A percentile compares a stretch with the other conserved stretches of the same genome.
These are phyloP conservation scores for Venturia aucupariae DNA, from an alignment of 2,329 filamentous ascomycete species.

Conservation along the genomic window DNA sequence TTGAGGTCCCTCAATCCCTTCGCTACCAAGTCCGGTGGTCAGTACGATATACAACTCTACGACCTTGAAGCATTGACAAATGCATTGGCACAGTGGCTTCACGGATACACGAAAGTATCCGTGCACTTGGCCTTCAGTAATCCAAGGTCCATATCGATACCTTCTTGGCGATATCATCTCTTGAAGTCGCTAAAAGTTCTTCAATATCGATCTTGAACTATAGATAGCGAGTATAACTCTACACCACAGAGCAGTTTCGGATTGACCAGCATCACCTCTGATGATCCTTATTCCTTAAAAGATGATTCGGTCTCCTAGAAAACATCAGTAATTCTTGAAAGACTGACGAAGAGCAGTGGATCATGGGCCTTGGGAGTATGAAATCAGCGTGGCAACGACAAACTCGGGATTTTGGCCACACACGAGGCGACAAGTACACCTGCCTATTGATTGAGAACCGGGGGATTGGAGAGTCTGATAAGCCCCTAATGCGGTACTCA, in stretches of 20 bases:
- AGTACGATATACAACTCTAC: too few species aligned
- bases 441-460: constrained; percentile 76
- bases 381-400: constrained; percentile 72
- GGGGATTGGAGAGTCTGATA: constrained; percentile 72
- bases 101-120: too few species aligned
- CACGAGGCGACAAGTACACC: constrained; percentile 56
- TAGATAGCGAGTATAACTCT: too few species aligned
- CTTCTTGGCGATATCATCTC: too few species aligned
- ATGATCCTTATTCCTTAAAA: neutral
- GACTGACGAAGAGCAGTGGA: constrained; percentile 43
- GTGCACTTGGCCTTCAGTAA: too few species aligned
- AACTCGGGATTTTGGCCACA: constrained; percentile 72
- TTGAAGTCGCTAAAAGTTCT: too few species aligned
- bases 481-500: constrained; percentile 67
- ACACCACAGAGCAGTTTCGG: too few species aligned
- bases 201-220: too few species aligned
- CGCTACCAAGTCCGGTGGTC: too few species aligned
- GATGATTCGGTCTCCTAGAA: neutral
- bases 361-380: constrained; percentile 69
- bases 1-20: neutral
- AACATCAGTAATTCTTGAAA: neutral
- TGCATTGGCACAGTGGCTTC: too few species aligned
- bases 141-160: too few species aligned
- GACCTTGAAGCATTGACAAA: too few species aligned
- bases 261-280: neutral